Base-by-base conservation (phyloP, 345 rosid genomes). In the Conringia planisiliqua region DNA sequence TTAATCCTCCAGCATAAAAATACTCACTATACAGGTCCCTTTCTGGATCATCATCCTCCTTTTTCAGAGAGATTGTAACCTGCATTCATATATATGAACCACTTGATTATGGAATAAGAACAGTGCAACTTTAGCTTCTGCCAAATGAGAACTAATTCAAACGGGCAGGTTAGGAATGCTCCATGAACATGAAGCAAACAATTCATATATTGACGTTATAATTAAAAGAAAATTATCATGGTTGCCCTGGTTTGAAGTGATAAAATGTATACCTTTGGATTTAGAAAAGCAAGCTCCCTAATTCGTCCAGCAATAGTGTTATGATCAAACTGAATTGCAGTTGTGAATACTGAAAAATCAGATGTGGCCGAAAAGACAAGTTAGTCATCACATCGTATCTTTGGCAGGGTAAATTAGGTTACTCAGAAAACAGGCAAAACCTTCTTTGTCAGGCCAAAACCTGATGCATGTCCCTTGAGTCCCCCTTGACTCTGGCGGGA, bases 401-500 rank as follows among this genome's bases (percentile, higher is more conserved):
- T 33, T 30, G 44, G 66, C 56, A 48, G 47, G 62, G 26, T 59
- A 51, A 18, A 73, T 68, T 48, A 27, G 29, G 16, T 6, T 56
- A 64, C 54, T 52, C 0, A 6, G 59, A 55, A 62, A 47, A 10
- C 26, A 68, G 72, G 71, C 26, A 52, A 57, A 82, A 94, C 98
- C 94, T 86, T 90, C 86, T 81, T 85, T 84, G 86, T 94, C 98
- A 63, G 98, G 98, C 97, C 98, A 91, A 84, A 94, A 94, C 68
- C 83, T 80, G 78, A 94, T 86, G 68, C 80, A 6, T 61, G 97
- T 94, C 70, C 98, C 98, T 75, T 80, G 79, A 54, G 68, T 79
- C 69, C 71, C 85, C 76, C 80, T 85, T 40, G 82, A 82, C 67
- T 89, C 98, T 70, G 62, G 80, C n/a, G 90, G 84, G 43, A 89